These are phyloP conservation scores for Chalaropsis thielavioides DNA, from an alignment of 2,329 filamentous ascomycete genomes.

Conservation along the genomic window DNA sequence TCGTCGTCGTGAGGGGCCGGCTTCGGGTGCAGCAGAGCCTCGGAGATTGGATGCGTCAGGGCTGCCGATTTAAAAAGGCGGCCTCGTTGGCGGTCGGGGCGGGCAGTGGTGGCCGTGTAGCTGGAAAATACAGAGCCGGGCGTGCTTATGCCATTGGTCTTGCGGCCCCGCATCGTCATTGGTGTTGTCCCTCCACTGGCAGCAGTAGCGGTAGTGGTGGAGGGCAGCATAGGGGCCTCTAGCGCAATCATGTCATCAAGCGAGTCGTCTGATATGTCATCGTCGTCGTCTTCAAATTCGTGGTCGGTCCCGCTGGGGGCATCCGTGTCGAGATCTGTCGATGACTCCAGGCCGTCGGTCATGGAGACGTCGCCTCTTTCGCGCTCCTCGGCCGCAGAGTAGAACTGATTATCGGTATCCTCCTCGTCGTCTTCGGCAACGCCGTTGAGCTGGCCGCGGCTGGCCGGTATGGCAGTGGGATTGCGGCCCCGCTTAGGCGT, in stretches of 20 bases:
- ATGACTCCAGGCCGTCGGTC: conserved; percentile 40
- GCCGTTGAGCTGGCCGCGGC: conserved; percentile 41
- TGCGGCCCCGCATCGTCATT: conserved; percentile 59
- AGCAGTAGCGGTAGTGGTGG: conserved; percentile 49
- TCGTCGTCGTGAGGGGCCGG: conserved; percentile 68
- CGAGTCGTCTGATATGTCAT: conserved; percentile 73
- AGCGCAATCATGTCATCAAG: conserved; percentile 89
- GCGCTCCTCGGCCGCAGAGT: conserved; percentile 75
- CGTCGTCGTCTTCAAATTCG: conserved; percentile 61
- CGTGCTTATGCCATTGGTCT: conserved; percentile 59
- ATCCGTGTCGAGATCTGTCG: conserved; percentile 49
- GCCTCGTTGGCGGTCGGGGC: conserved; percentile 55
- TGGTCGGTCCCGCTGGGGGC: conserved; percentile 54
- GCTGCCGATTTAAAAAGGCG: conserved; percentile 77
- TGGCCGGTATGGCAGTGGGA: conserved; percentile 31
- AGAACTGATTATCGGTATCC: conserved; percentile 75
- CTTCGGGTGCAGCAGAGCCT: conserved; percentile 71
- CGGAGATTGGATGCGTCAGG: conserved; percentile 54
- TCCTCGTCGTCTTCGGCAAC: conserved; percentile 53
- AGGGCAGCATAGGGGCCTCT: conserved; percentile 60
- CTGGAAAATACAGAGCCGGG: conserved; percentile 82
- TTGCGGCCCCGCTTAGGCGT: conserved; percentile 37
- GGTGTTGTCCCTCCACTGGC: conserved; percentile 61
- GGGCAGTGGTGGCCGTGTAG: conserved; percentile 70
- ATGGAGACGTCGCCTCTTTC: conserved; percentile 39